Percentiles rank a stretch among this genome's conserved stretches.
phyloP scores from a whole-genome alignment of 345 rosid species.

The Heritiera fomes region DNA sequence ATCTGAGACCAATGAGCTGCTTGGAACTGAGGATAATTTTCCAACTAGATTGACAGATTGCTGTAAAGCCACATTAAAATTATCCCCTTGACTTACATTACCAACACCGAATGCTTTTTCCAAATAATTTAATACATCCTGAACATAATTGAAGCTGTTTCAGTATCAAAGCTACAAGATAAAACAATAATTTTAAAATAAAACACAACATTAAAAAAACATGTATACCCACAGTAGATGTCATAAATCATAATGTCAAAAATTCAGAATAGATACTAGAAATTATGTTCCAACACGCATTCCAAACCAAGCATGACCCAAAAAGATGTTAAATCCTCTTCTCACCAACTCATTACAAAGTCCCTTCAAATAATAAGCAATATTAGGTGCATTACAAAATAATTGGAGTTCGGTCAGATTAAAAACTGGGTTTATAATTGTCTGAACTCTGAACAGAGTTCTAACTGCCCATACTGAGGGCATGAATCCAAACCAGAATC shows the following conservation, averaged over 20 bases:
- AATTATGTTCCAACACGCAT: not conserved
- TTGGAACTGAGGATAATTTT: constrained; percentile 62
- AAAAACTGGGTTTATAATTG: not conserved
- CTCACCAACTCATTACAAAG: constrained; percentile 5
- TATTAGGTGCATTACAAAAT: not conserved
- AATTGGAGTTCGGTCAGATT: constrained; percentile 6
- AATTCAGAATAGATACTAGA: not conserved
- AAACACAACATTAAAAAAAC: too few relatives aligned
- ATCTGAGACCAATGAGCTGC: constrained; percentile 61
- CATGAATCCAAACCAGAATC: not conserved
- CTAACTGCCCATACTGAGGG: not conserved
- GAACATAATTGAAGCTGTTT: constrained; percentile 30
- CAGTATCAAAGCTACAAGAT: constrained; percentile 3
- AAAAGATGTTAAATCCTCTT: not conserved
- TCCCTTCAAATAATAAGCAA: constrained; percentile 4
- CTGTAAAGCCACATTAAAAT: constrained; percentile 51
- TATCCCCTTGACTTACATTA: constrained; percentile 61
- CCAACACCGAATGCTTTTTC: constrained; percentile 74
- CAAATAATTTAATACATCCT: constrained; percentile 79
- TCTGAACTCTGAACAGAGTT: not conserved
- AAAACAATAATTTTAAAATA: constrained; percentile 16
- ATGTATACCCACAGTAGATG: not conserved
- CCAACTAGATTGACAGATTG: constrained; percentile 62
- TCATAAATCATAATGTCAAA: constrained; percentile 3
- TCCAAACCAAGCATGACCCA: not conserved